Base-by-base conservation (phyloP, 495 filamentous ascomycete genomes). In the Hypoxylon rickii region DNA sequence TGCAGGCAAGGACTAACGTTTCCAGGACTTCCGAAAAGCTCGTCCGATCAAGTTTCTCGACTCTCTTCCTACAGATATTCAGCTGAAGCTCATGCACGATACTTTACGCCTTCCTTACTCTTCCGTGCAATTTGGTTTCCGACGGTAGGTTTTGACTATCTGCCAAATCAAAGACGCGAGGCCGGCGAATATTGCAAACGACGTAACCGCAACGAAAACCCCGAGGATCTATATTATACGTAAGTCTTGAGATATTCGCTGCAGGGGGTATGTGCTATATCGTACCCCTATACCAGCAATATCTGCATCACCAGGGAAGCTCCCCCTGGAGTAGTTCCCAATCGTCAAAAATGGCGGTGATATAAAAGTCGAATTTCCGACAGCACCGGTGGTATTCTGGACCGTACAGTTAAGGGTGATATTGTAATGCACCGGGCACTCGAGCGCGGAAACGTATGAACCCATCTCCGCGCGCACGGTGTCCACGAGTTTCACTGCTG, bases 1-100 rank as follows among this genome's bases (percentile, higher is more conserved):
- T 71, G 41, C 70, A 74, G 20, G 60, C 54, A 29, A 73, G 43
- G 38, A 75, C 55, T 16, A 75, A 57, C 10, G 57, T 58, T 55
- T 75, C 71, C 16, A 67, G 47, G 31, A 73, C 54, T 15, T 61
- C 65, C 2, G 65, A 58, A 22, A 71, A 33, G 50, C 66, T 69
- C 19, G 48, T 58, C 37, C 38, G 37, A 34, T 33, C 7, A 26
- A 37, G 24, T 19, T 36, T 55, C 17, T 44, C 40, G 19, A 13
- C 26, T 11, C 39, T 50, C 31, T 42, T n/a, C 8, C 37, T 43
- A 11, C 10, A 7, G 17, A 8, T 4, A 34, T 7, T 48, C 44
- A 54, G 41, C 38, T 37, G 15, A 8, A 20, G 1, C 20, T 15
- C 20, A 19, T 3, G 3, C 3, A 17, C 10, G 13, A 15, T 7